Evolutionary conservation across 1,284 basidiomycete species (phyloP).

Genomic region (Heliocybe sulcata): DNA sequence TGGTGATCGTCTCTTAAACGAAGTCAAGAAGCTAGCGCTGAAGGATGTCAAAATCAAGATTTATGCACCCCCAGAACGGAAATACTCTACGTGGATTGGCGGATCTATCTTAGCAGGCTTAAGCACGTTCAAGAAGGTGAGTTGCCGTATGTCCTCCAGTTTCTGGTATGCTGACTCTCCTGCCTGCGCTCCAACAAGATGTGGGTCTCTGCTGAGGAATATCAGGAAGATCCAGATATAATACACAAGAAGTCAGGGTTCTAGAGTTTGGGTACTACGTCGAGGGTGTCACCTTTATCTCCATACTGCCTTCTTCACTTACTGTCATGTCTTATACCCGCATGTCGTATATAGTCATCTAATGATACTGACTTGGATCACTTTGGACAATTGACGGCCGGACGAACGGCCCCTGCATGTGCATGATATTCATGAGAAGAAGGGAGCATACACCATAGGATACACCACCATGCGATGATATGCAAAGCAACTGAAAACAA

Average conservation of each 20-base stretch:
- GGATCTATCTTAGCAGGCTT: constrained; percentile 94
- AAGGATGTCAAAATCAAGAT: constrained; percentile 99
- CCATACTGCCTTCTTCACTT: background rate
- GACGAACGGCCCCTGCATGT: constrained; percentile 18
- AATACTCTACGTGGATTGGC: constrained; percentile 99
- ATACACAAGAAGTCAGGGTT: constrained; percentile 91
- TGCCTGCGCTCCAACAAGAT: constrained; percentile 55
- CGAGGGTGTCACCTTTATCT: background rate
- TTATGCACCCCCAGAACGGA: constrained; percentile 98
- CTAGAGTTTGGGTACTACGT: constrained; percentile 21
- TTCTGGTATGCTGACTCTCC: constrained; percentile 7
- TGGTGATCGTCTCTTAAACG: constrained; percentile 91
- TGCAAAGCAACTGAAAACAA: constrained; percentile 23
- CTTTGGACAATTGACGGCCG: background rate
- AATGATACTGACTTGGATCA: constrained; percentile 15
- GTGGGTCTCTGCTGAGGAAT: constrained; percentile 99
- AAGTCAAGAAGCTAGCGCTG: constrained; percentile 94
- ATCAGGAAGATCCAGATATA: constrained; percentile 97
- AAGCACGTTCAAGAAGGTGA: constrained; percentile 95
- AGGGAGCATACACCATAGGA: constrained; percentile 32
- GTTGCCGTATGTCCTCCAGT: background rate
- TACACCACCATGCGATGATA: constrained; percentile 30
- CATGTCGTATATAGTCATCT: constrained; percentile 9
- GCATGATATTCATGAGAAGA: constrained; percentile 36
- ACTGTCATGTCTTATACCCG: background rate